Base-by-base conservation (phyloP, 257 asterid species). In the Cruciata laevipes region DNA sequence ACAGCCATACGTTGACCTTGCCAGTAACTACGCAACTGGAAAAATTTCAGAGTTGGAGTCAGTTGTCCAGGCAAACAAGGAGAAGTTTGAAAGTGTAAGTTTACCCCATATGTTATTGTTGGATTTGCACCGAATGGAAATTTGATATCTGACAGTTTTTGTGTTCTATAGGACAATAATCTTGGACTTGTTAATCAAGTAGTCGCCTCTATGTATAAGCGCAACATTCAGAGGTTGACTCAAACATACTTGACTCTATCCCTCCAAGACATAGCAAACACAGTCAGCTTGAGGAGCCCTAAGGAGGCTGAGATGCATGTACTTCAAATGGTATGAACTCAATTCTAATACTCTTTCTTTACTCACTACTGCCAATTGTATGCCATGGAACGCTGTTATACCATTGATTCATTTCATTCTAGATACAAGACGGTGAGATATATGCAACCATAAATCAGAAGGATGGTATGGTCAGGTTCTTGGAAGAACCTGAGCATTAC, bases 401-500 rank as follows among this genome's bases (percentile, higher is more conserved):
- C 49, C n/a, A 31, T 24, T 69, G 56, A 49, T 63, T 42, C 55
- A 17, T 47, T 47, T 65, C 42, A 37, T 63, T 52, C 24, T 77
- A 94, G 99, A 94, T 94, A 78, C 95, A 94, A 79, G 95, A 81
- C 76, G 97, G 99, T 23, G 96, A 94, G 52, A 94, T 94, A 74
- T 84, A 78, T 88, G 99, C 99, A 33, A 83, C 89, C 30, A 94
- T 94, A 75, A 94, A 94, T 82, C 99, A 90, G 84, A 94, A 94
- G 83, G 99, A 94, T 73, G 99, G 99, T 68, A 94, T 94, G 99
- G 99, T 94, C 77, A 85, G 99, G 77, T 94, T 94, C 84, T 83
- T 94, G 44, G 99, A 94, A 84, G 99, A 94, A 69, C 97, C 97
- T 2, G 99, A 94, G 79, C 97, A 90, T 68, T 90, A 94, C 74